Evolutionary conservation across 495 filamentous ascomycete species (phyloP), one percentile per base, ranked within the genome.

Genomic region (Xylaria grammica): DNA sequence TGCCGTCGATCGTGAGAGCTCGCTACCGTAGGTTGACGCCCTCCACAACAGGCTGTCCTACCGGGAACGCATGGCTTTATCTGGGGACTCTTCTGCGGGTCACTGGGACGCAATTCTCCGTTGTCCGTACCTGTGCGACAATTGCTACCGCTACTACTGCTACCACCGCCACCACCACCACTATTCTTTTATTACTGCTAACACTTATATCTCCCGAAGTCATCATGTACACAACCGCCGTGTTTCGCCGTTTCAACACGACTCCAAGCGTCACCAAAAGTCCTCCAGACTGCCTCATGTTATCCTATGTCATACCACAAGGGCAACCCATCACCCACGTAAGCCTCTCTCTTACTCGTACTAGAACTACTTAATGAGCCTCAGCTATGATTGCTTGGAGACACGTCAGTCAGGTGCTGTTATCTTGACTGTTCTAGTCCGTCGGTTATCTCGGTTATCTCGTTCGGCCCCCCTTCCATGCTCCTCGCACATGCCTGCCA

Each of bases 151-250:
- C 54, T 42, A 15, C 13, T 15, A 42, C 40, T 15, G 17, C 3
- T 17, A 17, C 17, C 3, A 3, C 13, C 17, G 40, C 40, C 15
- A 3, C 55, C 61, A 61, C 56, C 56, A 67, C 59, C 57, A 67
- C 66, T 68, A 60, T 65, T 60, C 40, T 65, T 9, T 4, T 22
- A 46, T 45, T 63, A 63, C 54, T 57, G 61, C 36, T 63, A 65
- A 68, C 46, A 63, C 65, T 65, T 48, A 67, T 74, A 75, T 75
- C 73, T 73, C 74, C 76, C 75, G 76, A 67, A 65, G 69, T 70
- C 71, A 62, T 72, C 63, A 67, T 71, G 66, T 69, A 71, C 49
- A 65, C 63, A 73, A 70, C 71, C 71, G 66, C 60, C 62, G 54
- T 69, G 60, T 50, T 65, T 63, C 65, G 61, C 51, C 65, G 73